Conservation (phyloP, 2,329 filamentous ascomycete species). For the Aspergillus felis region DNA sequence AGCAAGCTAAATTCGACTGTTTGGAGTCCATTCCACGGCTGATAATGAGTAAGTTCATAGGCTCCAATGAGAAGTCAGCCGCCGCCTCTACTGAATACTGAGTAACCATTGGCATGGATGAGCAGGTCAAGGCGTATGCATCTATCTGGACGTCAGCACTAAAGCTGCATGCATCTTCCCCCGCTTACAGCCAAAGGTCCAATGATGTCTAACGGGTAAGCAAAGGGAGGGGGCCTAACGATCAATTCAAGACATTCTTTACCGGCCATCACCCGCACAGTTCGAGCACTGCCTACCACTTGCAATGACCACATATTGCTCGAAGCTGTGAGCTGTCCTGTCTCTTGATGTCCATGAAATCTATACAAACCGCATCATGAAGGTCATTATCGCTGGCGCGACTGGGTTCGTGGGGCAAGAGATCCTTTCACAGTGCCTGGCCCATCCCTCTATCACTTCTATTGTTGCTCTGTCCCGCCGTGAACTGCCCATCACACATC, state of each 20-base stretch:
- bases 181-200: too few species aligned
- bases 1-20: too few species aligned
- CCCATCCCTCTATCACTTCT: constrained; percentile 48
- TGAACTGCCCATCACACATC: constrained; percentile 37
- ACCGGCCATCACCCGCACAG: background rate
- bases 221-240: too few species aligned
- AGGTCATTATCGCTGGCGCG: constrained; percentile 15
- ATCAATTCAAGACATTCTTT: background rate
- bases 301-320: background rate
- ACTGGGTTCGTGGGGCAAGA: constrained; percentile 28
- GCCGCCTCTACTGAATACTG: too few species aligned
- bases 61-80: too few species aligned
- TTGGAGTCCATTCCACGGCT: too few species aligned
- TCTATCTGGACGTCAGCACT: too few species aligned
- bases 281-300: background rate
- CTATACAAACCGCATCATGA: constrained; percentile 6
- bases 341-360: background rate
- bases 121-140: too few species aligned
- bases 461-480: constrained; percentile 51
- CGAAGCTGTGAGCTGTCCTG: constrained; percentile 15
- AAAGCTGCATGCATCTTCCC: too few species aligned
- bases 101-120: too few species aligned
- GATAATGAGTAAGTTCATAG: too few species aligned
- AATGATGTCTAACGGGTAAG: too few species aligned
- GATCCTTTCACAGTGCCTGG: constrained; percentile 50